These are phyloP conservation scores for Candida golubevii DNA, from an alignment of 805 yeast species.

Conservation along the genomic window DNA sequence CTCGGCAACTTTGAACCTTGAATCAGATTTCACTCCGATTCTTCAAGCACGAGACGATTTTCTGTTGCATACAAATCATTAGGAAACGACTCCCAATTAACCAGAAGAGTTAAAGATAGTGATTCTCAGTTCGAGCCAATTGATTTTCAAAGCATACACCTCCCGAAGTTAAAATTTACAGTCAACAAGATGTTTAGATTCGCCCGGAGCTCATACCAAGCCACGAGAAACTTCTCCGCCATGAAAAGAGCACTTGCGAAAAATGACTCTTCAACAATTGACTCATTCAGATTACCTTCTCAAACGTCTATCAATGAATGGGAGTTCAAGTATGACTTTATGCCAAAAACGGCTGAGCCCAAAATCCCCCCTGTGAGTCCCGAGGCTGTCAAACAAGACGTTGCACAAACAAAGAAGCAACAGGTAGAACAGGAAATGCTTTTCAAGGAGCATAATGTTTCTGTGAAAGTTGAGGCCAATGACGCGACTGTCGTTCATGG, in stretches of 20 bases:
- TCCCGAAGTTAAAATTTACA: neutral
- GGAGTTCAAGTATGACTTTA: slow-evolving; percentile 46
- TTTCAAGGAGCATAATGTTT: slow-evolving; percentile 28
- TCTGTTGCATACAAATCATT: no score
- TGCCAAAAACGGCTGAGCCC: slow-evolving; percentile 38
- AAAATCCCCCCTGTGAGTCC: slow-evolving; percentile 44
- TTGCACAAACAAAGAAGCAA: slow-evolving; percentile 39
- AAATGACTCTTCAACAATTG: slow-evolving; percentile 56
- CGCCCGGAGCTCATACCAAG: slow-evolving; percentile 1
- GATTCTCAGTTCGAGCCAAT: no score
- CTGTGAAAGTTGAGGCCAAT: slow-evolving; percentile 43
- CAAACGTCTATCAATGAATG: slow-evolving; percentile 44
- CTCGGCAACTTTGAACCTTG: no score
- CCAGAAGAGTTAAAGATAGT: neutral
- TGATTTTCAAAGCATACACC: no score
- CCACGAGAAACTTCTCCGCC: slow-evolving; percentile 18
- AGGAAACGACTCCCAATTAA: neutral
- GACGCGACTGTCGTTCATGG: slow-evolving; percentile 39
- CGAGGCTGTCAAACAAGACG: slow-evolving; percentile 47
- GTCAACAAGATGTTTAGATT: slow-evolving; percentile 32
- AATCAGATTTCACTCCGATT: no score
- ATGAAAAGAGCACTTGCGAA: slow-evolving; percentile 33
- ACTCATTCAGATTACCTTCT: slow-evolving; percentile 49
- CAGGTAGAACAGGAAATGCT: slow-evolving; percentile 36
- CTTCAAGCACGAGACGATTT: no score